Conservation (phyloP, 148 eudicot genomes). For the Amaranthus palmeri region DNA sequence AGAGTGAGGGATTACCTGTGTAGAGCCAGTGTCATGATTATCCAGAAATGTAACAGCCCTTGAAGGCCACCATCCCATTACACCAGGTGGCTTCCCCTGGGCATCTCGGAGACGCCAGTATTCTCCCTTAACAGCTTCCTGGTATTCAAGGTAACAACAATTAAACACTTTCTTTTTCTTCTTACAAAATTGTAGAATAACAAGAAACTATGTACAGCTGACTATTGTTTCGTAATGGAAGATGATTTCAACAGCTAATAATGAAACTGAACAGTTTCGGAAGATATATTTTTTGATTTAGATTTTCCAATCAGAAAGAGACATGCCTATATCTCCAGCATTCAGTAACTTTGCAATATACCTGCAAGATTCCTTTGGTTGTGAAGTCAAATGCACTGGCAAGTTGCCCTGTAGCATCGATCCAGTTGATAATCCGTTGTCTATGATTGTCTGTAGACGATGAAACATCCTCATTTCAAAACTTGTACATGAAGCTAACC, state of each 20-base stretch:
- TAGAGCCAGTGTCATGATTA: constrained; percentile 94
- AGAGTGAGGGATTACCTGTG: constrained; percentile 52
- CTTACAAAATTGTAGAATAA: neutral
- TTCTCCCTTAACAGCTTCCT: constrained; percentile 95
- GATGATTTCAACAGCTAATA: neutral
- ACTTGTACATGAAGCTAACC: neutral
- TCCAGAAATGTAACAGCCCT: constrained; percentile 92
- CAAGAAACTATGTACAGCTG: neutral
- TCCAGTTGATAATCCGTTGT: constrained; percentile 87
- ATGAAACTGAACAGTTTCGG: neutral
- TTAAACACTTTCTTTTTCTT: too few species aligned
- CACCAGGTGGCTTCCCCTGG: constrained; percentile 92
- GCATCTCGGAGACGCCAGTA: constrained; percentile 82
- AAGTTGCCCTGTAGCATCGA: constrained; percentile 77
- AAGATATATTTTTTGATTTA: neutral
- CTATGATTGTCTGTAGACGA: constrained; percentile 75
- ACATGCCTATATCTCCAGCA: neutral
- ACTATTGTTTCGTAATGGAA: neutral
- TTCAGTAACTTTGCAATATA: constrained; percentile 14
- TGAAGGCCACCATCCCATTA: constrained; percentile 95
- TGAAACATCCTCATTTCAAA: neutral
- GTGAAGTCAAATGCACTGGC: constrained; percentile 93
- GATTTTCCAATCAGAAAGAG: neutral
- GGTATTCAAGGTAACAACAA: constrained; percentile 8
- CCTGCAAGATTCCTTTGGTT: constrained; percentile 95